Evolutionary conservation across 768 basidiomycete genomes (phyloP), one percentile per base, ranked within the genome.

Genomic region (Tephrocybe sp.): DNA sequence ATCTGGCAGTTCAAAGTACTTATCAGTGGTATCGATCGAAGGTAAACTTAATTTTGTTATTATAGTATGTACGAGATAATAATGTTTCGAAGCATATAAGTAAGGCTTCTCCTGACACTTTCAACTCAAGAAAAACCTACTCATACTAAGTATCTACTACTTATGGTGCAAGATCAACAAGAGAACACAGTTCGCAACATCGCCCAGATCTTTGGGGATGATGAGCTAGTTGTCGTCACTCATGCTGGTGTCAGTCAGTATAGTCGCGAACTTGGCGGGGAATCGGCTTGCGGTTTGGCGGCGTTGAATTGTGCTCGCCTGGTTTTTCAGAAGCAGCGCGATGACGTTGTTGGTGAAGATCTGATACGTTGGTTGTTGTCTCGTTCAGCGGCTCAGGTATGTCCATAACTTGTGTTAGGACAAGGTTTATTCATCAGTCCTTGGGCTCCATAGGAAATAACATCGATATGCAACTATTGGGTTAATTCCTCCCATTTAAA

Each of bases 211-310:
- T 56, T 56, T n/a, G 9, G 3, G 5, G 70, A 68, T 40, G 65
- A 66, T 26, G 70, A 71, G 39, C 48, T 16, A 51, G 60, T 63
- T 34, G 67, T 78, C 32, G 69, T 79, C 34, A 79, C 76, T 1
- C 72, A 76, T 53, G 63, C 59, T 5, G 79, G 82, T 14, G 73
- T 78, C 11, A 78, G 84, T 39, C 85, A 86, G 55, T 87, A 85
- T n/a, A n/a, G n/a, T 52, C 49, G 43, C 55, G 49, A 1, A 65
- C 65, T n/a, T 70, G 72, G 10, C 70, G 79, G 65, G 32, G 55
- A 57, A 45, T 63, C 85, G 36, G 75, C 84, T 2, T 87, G 85
- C 53, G 86, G 86, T 14, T 71, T 88, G 20, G 85, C 85, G 19
- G 79, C 81, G 1, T 64, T 87, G 60, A 86, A 87, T 60, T 85